Evolutionary conservation across 371 early-diverging fungal species (phyloP).

Genomic region (Blakeslea trispora): DNA sequence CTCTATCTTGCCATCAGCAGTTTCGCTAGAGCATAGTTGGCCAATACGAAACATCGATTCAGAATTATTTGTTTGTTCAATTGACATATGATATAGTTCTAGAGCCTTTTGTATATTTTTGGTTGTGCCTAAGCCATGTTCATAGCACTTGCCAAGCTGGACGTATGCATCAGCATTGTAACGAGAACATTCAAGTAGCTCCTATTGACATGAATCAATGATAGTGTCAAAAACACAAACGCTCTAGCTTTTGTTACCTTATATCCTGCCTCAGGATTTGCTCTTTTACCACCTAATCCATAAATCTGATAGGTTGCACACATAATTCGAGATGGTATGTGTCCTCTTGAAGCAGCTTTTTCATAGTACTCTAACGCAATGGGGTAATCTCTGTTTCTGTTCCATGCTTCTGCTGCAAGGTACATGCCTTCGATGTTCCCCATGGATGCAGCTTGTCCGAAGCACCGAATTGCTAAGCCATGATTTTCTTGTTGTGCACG

Average conservation of each 20-base stretch:
- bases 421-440: conserved; percentile 48
- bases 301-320: conserved; percentile 39
- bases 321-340: conserved; percentile 42
- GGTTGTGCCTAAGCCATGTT: conserved; percentile 41
- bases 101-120: conserved; percentile 44
- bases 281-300: conserved; percentile 35
- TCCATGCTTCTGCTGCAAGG: conserved; percentile 41
- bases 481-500: conserved; percentile 33
- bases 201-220: conserved; percentile 22
- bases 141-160: conserved; percentile 43
- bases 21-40: conserved; percentile 27
- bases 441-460: conserved; percentile 39
- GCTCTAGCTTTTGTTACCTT: conserved; percentile 21
- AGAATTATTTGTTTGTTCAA: conserved; percentile 29
- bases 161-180: conserved; percentile 30
- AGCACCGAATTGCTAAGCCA: conserved; percentile 28
- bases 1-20: conserved; percentile 14
- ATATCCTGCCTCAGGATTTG: conserved; percentile 32
- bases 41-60: conserved; percentile 48
- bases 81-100: conserved; percentile 37
- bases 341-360: conserved; percentile 36
- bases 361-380: conserved; percentile 41
- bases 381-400: conserved; percentile 41
- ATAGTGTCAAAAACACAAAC: not conserved
- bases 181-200: conserved; percentile 35